Base-by-base conservation (phyloP, 768 basidiomycete genomes). In the Porphyrellus cyaneotinctus region DNA sequence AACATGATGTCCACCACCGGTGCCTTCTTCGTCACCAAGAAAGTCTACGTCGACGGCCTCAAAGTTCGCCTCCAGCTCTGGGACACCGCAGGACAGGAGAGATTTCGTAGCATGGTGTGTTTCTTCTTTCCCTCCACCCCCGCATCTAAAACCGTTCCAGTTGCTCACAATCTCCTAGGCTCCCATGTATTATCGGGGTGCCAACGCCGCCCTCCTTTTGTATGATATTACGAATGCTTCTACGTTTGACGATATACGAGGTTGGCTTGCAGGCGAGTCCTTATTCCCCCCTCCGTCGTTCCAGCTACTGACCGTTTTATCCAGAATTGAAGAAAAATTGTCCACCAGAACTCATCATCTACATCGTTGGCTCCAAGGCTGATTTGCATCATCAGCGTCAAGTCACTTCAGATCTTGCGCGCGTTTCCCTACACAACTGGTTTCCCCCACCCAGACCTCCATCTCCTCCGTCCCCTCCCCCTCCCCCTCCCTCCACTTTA, bases 181-280 rank as follows among this genome's bases (percentile, higher is more conserved):
- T 62, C 91, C 91, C 60, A 93, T 95, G 87, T 95, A 95, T 76
- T 95, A 95, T 79, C 85, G 92, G 73, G 92, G 92, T 68, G 91
- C 94, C 64, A 90, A 95, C 67, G 94, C 93, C 59, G 94, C 94
- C 33, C 80, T 97, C 57, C 78, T 97, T 61, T 79, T 95, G 68
- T 97, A 97, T 74, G 94, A 97, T 78, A 91, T 95, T 61, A 95
- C 95, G 65, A 91, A 91, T 72, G 80, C 81, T 53, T 77, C 85
- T 51, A 88, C 88, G 24, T 93, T 97, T 75, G 84, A 91, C 56
- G 94, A 95, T 69, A 82, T 97, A 62, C 82, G 86, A 59, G 88
- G 89, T 58, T 97, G 94, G 94, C 79, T 91, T 47, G 87, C 91
- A 76, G 92, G 92, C 84, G 61, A 55, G 78, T 64, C 2, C 30